Conservation (phyloP, 805 yeast genomes). For the Zygotorulaspora sp. region DNA sequence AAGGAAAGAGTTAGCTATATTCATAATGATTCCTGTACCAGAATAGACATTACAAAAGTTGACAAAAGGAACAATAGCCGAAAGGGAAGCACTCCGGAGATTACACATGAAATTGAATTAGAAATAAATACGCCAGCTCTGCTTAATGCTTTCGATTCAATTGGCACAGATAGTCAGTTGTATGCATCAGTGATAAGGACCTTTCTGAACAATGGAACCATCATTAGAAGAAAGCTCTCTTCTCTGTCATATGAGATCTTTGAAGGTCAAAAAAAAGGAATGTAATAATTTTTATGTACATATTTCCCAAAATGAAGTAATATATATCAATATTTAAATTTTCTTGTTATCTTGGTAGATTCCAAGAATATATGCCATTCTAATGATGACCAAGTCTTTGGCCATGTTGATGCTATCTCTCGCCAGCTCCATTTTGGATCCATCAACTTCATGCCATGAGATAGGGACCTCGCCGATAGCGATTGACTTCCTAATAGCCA, state of each 20-base stretch:
- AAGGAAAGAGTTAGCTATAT: slow-evolving; percentile 69
- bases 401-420: slow-evolving; percentile 92
- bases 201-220: slow-evolving; percentile 56
- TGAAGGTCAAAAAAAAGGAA: slow-evolving; percentile 35
- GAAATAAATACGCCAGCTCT: slow-evolving; percentile 47
- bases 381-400: slow-evolving; percentile 80
- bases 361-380: slow-evolving; percentile 83
- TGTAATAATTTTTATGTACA: slow-evolving; percentile 12
- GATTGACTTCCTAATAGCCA: slow-evolving; percentile 69
- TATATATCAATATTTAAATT: slow-evolving; percentile 2
- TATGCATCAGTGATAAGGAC: slow-evolving; percentile 57
- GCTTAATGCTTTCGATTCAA: slow-evolving; percentile 38
- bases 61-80: slow-evolving; percentile 26
- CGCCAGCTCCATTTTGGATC: slow-evolving; percentile 90
- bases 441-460: slow-evolving; percentile 96
- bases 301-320: background rate
- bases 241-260: slow-evolving; percentile 35
- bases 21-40: slow-evolving; percentile 70
- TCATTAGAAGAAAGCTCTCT: slow-evolving; percentile 37
- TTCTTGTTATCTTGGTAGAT: slow-evolving; percentile 50
- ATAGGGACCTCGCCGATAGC: slow-evolving; percentile 75
- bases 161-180: slow-evolving; percentile 45
- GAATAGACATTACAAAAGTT: slow-evolving; percentile 69
- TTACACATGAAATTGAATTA: slow-evolving; percentile 45
- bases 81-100: slow-evolving; percentile 26